phyloP scores from a whole-genome alignment of 768 basidiomycete species.

The Pleurotus cornucopiae region DNA sequence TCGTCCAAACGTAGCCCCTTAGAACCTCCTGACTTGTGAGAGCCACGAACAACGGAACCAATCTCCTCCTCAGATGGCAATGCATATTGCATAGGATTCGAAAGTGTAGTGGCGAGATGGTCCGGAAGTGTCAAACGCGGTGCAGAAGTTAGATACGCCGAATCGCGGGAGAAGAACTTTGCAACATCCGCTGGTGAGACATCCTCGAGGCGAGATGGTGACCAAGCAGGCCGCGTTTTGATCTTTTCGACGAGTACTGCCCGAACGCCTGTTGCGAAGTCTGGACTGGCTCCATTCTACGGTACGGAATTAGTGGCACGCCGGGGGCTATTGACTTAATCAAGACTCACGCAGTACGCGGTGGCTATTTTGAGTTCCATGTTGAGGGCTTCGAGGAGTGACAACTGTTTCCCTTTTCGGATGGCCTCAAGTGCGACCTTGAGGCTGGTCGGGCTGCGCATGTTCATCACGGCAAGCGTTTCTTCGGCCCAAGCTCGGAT shows the following conservation, averaged over 20 bases:
- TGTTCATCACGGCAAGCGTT: slow-evolving; percentile 57
- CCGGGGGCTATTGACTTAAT: slow-evolving; percentile 12
- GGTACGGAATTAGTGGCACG: slow-evolving; percentile 14
- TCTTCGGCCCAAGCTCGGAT: slow-evolving; percentile 71
- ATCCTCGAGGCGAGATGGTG: slow-evolving; percentile 56
- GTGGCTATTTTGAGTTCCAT: slow-evolving; percentile 89
- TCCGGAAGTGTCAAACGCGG: slow-evolving; percentile 42
- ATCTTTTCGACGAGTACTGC: slow-evolving; percentile 51
- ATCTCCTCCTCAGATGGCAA: slow-evolving; percentile 82
- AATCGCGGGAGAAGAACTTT: slow-evolving; percentile 64
- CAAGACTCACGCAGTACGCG: slow-evolving; percentile 76
- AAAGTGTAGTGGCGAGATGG: slow-evolving; percentile 19
- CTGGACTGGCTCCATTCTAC: slow-evolving; percentile 73
- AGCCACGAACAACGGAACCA: slow-evolving; percentile 58
- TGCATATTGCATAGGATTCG: slow-evolving; percentile 37
- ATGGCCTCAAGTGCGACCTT: slow-evolving; percentile 85
- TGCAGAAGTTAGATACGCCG: slow-evolving; percentile 39
- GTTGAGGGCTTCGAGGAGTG: slow-evolving; percentile 62
- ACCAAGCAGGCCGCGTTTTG: slow-evolving; percentile 62
- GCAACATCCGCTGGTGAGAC: slow-evolving; percentile 46
- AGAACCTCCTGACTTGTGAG: slow-evolving; percentile 56
- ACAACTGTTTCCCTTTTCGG: slow-evolving; percentile 59
- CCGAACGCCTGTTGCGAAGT: slow-evolving; percentile 81
- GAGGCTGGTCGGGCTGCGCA: slow-evolving; percentile 88
- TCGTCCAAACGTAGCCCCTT: slow-evolving; percentile 62